These are phyloP conservation scores for Climacium dendroides DNA, from an alignment of 225 moss, liverwort and hornwort genomes.

Conservation along the genomic window DNA sequence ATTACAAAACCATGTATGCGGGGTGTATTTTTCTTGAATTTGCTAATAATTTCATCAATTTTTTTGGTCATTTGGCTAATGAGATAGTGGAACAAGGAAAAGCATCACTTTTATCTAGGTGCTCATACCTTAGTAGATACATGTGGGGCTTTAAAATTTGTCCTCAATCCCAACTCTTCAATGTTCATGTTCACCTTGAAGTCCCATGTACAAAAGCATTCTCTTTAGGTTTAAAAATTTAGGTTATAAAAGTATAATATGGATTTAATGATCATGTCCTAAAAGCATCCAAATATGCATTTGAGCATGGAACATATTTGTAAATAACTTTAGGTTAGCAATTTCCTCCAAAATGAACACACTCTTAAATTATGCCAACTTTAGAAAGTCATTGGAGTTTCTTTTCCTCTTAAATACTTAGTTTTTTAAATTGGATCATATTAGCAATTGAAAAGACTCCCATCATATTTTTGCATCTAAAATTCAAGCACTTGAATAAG, in stretches of 20 bases:
- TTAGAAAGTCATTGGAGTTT: background rate
- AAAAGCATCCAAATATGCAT: background rate
- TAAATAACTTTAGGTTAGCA: background rate
- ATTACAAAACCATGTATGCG: background rate
- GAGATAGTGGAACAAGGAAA: background rate
- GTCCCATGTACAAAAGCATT: background rate
- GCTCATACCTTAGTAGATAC: background rate
- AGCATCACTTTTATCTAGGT: fast-evolving
- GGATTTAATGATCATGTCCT: background rate
- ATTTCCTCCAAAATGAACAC: background rate
- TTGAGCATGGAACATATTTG: background rate
- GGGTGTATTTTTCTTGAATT: background rate
- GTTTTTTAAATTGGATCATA: background rate
- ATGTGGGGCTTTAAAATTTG: background rate
- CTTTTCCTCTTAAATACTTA: fast-evolving
- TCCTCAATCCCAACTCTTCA: background rate
- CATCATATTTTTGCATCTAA: fast-evolving
- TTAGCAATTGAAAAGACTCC: fast-evolving
- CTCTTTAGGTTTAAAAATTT: background rate
- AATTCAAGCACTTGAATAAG: too few relatives aligned
- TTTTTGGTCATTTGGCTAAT: background rate
- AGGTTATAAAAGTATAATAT: too few relatives aligned
- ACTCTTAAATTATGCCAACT: background rate
- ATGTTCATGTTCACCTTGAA: background rate
- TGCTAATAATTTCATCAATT: background rate